Evolutionary conservation across 345 rosid species (phyloP).

Genomic region (Gynandropsis gynandra): DNA sequence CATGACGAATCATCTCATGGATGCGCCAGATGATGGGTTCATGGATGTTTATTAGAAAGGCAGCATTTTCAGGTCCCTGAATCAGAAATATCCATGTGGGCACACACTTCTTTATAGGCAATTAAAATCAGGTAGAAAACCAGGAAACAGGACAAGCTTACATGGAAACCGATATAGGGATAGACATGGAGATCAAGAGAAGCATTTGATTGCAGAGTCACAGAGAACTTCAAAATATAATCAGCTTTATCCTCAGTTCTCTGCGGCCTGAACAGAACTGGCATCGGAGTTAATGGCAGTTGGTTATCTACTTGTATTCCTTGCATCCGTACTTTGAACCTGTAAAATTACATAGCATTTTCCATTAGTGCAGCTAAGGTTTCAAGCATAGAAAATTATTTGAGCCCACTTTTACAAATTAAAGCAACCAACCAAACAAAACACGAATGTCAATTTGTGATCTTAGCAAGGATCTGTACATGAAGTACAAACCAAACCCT

Average conservation of each 20-base stretch:
- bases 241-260: conserved; percentile 61
- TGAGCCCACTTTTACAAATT: neutral
- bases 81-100: conserved; percentile 18
- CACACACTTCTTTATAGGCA: conserved; percentile 1
- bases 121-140: conserved; percentile 2
- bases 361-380: neutral
- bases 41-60: conserved; percentile 85
- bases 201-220: conserved; percentile 75
- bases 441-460: conserved; percentile 14
- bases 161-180: conserved; percentile 80
- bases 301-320: conserved; percentile 96
- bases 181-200: conserved; percentile 72
- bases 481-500: conserved; percentile 6
- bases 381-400: too few species aligned
- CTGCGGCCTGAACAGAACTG: conserved; percentile 96
- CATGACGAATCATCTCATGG: conserved; percentile 92
- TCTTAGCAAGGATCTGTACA: conserved; percentile 6
- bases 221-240: conserved; percentile 64
- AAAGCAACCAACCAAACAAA: neutral
- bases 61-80: conserved; percentile 77
- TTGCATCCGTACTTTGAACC: conserved; percentile 77
- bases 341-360: conserved; percentile 23
- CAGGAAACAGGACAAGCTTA: conserved; percentile 28
- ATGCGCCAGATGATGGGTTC: conserved; percentile 99
- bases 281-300: conserved; percentile 86